Evolutionary conservation across 257 asterid species (phyloP).

Genomic region (Penstemon barbatus): DNA sequence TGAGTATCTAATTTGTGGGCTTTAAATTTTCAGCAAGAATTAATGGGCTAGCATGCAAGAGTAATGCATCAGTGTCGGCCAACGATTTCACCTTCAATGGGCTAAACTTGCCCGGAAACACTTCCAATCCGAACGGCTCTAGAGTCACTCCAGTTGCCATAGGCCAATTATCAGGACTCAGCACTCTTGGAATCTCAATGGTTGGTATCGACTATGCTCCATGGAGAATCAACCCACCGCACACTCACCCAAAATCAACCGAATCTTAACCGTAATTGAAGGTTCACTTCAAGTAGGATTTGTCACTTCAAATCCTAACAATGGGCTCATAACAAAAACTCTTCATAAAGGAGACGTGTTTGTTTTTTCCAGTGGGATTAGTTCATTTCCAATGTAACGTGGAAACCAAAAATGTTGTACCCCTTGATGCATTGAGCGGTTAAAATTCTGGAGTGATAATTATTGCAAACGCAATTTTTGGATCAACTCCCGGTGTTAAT

Average conservation of each 20-base stretch:
- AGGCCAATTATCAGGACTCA: conserved; percentile 43
- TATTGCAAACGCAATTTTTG: conserved; percentile 40
- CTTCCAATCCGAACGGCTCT: conserved; percentile 37
- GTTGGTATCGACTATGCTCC: conserved; percentile 43
- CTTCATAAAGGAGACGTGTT: conserved; percentile 41
- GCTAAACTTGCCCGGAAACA: conserved; percentile 39
- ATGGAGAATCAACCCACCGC: conserved; percentile 45
- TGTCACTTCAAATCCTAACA: conserved; percentile 36
- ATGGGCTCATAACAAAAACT: conserved; percentile 27
- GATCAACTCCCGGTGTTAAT: conserved; percentile 30
- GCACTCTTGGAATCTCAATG: conserved; percentile 45
- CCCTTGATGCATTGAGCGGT: conserved; percentile 44
- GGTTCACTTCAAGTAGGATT: conserved; percentile 40
- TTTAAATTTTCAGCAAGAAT: conserved; percentile 37
- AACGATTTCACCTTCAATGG: conserved; percentile 41
- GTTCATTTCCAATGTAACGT: conserved; percentile 42
- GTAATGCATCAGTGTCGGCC: conserved; percentile 29
- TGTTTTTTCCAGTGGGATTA: conserved; percentile 41
- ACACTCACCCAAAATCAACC: conserved; percentile 46
- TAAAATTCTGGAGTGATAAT: conserved; percentile 50
- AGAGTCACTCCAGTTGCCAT: conserved; percentile 37
- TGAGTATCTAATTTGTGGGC: neutral
- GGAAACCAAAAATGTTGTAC: conserved; percentile 30
- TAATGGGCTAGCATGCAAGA: conserved; percentile 41
- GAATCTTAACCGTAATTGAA: conserved; percentile 36